Evolutionary conservation across 768 basidiomycete genomes (phyloP).

Genomic region (Strobilomyces dryophilus): DNA sequence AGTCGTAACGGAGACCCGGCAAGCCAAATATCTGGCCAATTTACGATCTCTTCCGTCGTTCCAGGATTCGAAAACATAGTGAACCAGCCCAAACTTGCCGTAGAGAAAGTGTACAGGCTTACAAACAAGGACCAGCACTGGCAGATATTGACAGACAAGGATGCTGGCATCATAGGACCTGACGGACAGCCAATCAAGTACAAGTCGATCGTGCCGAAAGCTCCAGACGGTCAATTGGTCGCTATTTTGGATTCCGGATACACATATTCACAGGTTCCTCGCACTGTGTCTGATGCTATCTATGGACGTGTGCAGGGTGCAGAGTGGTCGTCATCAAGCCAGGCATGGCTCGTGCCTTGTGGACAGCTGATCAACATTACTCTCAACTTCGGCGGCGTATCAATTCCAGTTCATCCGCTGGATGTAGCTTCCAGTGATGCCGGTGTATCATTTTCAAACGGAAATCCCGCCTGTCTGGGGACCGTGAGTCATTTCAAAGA

Average conservation of each 20-base stretch:
- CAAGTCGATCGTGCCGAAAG: slow-evolving; percentile 65
- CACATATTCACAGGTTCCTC: slow-evolving; percentile 68
- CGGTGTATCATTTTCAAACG: slow-evolving; percentile 36
- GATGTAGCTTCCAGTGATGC: slow-evolving; percentile 63
- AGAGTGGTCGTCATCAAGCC: slow-evolving; percentile 48
- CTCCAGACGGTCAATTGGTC: slow-evolving; percentile 59
- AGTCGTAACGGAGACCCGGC: slow-evolving; percentile 53
- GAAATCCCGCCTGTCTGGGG: slow-evolving; percentile 61
- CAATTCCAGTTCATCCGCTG: slow-evolving; percentile 72
- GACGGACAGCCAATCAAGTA: slow-evolving; percentile 61
- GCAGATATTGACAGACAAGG: slow-evolving; percentile 66
- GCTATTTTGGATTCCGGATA: slow-evolving; percentile 76
- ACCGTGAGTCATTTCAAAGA: slow-evolving; percentile 42
- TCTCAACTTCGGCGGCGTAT: slow-evolving; percentile 64
- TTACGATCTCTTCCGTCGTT: slow-evolving; percentile 64
- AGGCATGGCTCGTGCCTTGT: slow-evolving; percentile 74
- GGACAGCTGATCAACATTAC: slow-evolving; percentile 67
- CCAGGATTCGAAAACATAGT: slow-evolving; percentile 59
- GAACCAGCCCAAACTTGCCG: slow-evolving; percentile 58
- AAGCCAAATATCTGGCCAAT: slow-evolving; percentile 51
- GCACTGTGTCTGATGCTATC: slow-evolving; percentile 72
- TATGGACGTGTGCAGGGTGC: slow-evolving; percentile 78
- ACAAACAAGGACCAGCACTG: slow-evolving; percentile 74
- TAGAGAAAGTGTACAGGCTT: slow-evolving; percentile 59
- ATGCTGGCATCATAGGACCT: slow-evolving; percentile 68